Evolutionary conservation across 139 green algal species (phyloP).

Genomic region (Chlamydomonas schloesseri): DNA sequence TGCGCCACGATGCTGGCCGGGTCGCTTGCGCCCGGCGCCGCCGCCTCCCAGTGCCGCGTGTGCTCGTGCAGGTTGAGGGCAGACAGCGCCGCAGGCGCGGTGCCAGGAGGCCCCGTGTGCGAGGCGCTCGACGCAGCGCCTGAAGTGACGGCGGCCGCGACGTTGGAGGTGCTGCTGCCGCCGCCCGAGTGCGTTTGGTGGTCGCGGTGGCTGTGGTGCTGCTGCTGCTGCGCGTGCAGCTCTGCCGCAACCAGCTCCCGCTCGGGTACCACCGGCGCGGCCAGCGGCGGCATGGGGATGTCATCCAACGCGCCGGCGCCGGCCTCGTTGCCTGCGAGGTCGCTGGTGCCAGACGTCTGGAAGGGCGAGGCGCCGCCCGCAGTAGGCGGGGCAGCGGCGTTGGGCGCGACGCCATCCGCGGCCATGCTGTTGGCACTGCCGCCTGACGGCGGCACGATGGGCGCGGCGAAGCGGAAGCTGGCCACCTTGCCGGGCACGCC

Average conservation of each 20-base stretch:
- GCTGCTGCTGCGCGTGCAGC: no score
- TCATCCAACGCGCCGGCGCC: background rate
- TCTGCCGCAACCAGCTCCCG: background rate
- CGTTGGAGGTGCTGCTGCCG: no score
- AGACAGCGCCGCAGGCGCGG: background rate
- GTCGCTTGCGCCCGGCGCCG: background rate
- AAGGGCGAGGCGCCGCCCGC: background rate
- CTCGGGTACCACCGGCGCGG: conserved; percentile 10
- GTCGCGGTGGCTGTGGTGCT: no score
- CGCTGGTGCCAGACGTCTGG: background rate
- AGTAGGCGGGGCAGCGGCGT: background rate
- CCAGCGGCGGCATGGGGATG: conserved; percentile 1
- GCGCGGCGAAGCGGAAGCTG: conserved; percentile 32
- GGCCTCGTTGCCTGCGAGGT: background rate
- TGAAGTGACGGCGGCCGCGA: no score
- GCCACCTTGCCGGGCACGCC: background rate
- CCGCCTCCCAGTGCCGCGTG: conserved; percentile 6
- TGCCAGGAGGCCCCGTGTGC: background rate
- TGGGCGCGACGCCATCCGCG: background rate
- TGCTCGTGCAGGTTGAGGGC: conserved; percentile 24
- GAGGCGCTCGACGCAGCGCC: background rate
- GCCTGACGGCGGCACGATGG: background rate
- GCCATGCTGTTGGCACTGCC: no score
- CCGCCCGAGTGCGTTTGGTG: no score
- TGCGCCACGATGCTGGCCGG: background rate